Evolutionary conservation across 2,329 filamentous ascomycete species (phyloP).

Genomic region (Akanthomyces dipterigenus): DNA sequence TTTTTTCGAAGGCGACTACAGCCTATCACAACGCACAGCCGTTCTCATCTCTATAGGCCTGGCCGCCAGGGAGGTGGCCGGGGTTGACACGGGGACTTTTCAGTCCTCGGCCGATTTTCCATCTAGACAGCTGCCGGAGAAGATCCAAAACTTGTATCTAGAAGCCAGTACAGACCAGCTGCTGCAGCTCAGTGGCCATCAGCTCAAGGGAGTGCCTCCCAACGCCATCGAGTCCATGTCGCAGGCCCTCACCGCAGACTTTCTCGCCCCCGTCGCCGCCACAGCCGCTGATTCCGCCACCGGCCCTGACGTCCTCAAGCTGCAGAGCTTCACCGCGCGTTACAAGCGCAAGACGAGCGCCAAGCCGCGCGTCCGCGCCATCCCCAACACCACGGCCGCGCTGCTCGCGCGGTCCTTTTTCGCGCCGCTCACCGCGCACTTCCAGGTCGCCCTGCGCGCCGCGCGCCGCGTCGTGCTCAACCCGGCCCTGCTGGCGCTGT

Average conservation of each 20-base stretch:
- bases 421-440: slow-evolving; percentile 75
- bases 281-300: slow-evolving; percentile 71
- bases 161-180: slow-evolving; percentile 21
- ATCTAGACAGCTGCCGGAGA: slow-evolving; percentile 69
- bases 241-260: slow-evolving; percentile 58
- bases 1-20: slow-evolving; percentile 90
- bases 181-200: slow-evolving; percentile 22
- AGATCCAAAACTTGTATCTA: slow-evolving; percentile 66
- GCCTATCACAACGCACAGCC: slow-evolving; percentile 72
- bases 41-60: slow-evolving; percentile 78
- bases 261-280: slow-evolving; percentile 77
- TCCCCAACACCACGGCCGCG: slow-evolving; percentile 71
- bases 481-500: slow-evolving; percentile 68
- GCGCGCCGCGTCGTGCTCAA: slow-evolving; percentile 59
- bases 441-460: slow-evolving; percentile 56
- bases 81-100: slow-evolving; percentile 56
- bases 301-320: slow-evolving; percentile 78
- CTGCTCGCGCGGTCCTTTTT: slow-evolving; percentile 75
- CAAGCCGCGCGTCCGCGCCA: slow-evolving; percentile 44
- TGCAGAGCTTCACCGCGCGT: slow-evolving; percentile 74
- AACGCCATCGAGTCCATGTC: slow-evolving; percentile 64
- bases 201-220: slow-evolving; percentile 44
- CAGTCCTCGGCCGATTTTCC: slow-evolving; percentile 57
- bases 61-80: slow-evolving; percentile 76
- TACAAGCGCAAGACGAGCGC: slow-evolving; percentile 27